Evolutionary conservation across 305 asterid genomes (phyloP).

Genomic region (Coffea humblotiana): DNA sequence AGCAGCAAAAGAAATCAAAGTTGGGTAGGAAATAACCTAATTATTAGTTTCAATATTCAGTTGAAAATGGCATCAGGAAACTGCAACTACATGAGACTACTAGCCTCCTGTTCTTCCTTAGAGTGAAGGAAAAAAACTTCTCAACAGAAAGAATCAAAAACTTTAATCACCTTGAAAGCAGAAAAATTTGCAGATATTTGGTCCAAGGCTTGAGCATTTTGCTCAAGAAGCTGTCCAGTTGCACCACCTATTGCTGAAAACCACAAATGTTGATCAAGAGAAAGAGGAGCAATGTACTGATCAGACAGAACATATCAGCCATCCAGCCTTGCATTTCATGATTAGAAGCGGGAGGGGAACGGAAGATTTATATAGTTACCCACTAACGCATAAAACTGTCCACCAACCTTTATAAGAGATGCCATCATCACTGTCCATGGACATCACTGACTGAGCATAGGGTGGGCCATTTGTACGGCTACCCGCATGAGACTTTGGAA

Average conservation of each 20-base stretch:
- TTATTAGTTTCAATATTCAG: background rate
- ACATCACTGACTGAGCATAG: conserved; percentile 61
- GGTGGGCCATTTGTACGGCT: conserved; percentile 67
- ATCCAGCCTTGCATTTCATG: background rate
- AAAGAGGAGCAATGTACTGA: background rate
- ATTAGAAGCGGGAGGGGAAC: background rate
- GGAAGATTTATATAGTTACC: background rate
- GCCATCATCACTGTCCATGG: conserved; percentile 86
- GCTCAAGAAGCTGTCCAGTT: conserved; percentile 86
- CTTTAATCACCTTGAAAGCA: conserved; percentile 58
- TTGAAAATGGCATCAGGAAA: background rate
- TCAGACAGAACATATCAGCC: background rate
- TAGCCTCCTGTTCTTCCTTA: too few species aligned
- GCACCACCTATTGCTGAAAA: conserved; percentile 85
- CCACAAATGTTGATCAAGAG: conserved; percentile 13
- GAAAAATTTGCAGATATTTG: conserved; percentile 81
- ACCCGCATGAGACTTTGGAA: conserved; percentile 67
- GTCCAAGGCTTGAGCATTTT: conserved; percentile 78
- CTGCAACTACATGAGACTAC: background rate
- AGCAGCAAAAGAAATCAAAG: background rate
- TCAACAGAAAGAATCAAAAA: background rate
- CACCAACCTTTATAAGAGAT: conserved; percentile 70
- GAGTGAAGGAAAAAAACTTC: background rate
- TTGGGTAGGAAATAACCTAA: background rate
- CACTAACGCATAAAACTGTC: background rate